These are phyloP conservation scores for Cladophialophora carrionii DNA, from an alignment of 2,329 filamentous ascomycete species.

Conservation along the genomic window DNA sequence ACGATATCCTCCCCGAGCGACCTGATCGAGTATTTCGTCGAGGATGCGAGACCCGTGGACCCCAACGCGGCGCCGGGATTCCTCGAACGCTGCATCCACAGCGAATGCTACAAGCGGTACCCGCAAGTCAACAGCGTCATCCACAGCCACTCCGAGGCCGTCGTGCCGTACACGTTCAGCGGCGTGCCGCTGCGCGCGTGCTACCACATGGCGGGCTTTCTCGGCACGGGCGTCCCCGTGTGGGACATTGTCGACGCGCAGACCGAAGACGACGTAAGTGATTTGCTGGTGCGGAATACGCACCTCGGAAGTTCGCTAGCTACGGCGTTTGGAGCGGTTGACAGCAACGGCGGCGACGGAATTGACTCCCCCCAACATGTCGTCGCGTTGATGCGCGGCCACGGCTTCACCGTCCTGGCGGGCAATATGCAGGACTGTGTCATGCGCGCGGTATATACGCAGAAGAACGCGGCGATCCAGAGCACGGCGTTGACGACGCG, in stretches of 20 bases:
- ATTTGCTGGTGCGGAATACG: slow-evolving; percentile 47
- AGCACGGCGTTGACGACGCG: slow-evolving; percentile 34
- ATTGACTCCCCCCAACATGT: slow-evolving; percentile 14
- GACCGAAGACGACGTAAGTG: slow-evolving; percentile 39
- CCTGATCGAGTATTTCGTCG: slow-evolving; percentile 53
- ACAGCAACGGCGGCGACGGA: not conserved
- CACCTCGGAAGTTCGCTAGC: slow-evolving; percentile 46
- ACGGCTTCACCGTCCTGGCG: slow-evolving; percentile 51
- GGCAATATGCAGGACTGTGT: slow-evolving; percentile 48
- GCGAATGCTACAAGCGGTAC: slow-evolving; percentile 52
- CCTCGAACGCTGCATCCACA: slow-evolving; percentile 53
- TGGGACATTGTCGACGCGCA: slow-evolving; percentile 43
- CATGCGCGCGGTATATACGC: slow-evolving; percentile 50
- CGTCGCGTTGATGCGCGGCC: slow-evolving; percentile 52
- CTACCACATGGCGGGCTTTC: slow-evolving; percentile 52
- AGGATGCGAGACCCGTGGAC: slow-evolving; percentile 49
- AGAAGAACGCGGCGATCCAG: slow-evolving; percentile 50
- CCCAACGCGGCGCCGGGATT: slow-evolving; percentile 47
- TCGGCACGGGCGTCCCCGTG: slow-evolving; percentile 40
- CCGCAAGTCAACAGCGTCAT: slow-evolving; percentile 47
- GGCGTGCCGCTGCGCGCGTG: slow-evolving; percentile 48
- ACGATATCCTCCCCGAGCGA: slow-evolving; percentile 51
- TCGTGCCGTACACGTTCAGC: slow-evolving; percentile 47
- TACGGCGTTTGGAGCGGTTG: slow-evolving; percentile 39
- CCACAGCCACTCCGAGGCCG: slow-evolving; percentile 51